Percentiles rank a stretch among this genome's conserved stretches.
These are phyloP conservation scores for Metarhizium album DNA, from an alignment of 2,329 filamentous ascomycete genomes.

Conservation along the genomic window DNA sequence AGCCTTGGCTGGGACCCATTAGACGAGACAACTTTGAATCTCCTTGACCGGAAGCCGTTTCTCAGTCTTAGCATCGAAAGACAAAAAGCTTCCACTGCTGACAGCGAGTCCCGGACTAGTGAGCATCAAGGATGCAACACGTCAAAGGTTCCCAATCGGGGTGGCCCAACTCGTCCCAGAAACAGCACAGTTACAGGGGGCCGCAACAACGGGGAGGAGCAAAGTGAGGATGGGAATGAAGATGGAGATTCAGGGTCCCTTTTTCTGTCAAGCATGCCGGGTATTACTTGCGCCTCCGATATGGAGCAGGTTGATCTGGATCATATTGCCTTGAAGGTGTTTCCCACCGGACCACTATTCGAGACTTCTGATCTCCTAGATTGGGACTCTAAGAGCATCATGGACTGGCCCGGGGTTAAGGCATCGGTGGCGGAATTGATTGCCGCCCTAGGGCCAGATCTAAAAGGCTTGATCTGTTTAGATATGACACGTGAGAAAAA, in stretches of 20 bases:
- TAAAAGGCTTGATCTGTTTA: slow-evolving; percentile 46
- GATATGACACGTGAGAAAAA: slow-evolving; percentile 31
- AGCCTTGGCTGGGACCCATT: slow-evolving; percentile 51
- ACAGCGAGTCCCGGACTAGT: background rate
- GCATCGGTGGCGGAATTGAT: slow-evolving; percentile 56
- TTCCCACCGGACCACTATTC: slow-evolving; percentile 26
- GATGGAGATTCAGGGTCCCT: slow-evolving; percentile 28
- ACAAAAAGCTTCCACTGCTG: slow-evolving; percentile 8
- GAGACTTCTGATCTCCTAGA: slow-evolving; percentile 40
- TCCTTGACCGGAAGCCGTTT: slow-evolving; percentile 46
- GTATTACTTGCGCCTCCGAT: slow-evolving; percentile 45
- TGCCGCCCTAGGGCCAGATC: slow-evolving; percentile 52
- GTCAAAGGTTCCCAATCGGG: background rate
- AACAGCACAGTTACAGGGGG: background rate
- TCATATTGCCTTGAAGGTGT: slow-evolving; percentile 43
- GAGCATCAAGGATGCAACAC: background rate
- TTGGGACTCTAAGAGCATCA: slow-evolving; percentile 46
- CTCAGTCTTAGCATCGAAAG: slow-evolving; percentile 33
- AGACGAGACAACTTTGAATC: slow-evolving; percentile 36
- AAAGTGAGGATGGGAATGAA: slow-evolving; percentile 13
- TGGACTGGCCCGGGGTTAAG: slow-evolving; percentile 42
- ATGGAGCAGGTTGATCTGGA: slow-evolving; percentile 48
- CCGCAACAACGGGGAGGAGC: slow-evolving; percentile 3
- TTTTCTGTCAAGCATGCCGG: slow-evolving; percentile 55
- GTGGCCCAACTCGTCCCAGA: background rate